These are phyloP conservation scores for Naegleria gruberi DNA, from an alignment of 208 protist species.

Conservation along the genomic window DNA sequence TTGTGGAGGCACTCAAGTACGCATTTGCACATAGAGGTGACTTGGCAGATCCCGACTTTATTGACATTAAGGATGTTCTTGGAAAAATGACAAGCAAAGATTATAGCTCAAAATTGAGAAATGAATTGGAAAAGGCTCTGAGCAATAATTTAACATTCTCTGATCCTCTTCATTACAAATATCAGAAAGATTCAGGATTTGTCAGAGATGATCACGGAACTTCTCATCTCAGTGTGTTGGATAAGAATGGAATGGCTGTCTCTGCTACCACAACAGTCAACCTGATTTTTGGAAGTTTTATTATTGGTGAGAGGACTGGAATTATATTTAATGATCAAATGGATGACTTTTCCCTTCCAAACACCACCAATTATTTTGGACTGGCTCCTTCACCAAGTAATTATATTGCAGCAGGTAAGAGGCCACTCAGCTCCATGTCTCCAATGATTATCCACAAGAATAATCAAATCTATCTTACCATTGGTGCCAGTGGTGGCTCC, in stretches of 20 bases:
- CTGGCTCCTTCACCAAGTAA: conserved; percentile 42
- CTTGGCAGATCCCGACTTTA: background rate
- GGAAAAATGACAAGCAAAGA: background rate
- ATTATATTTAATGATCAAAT: conserved; percentile 52
- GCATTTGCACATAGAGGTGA: background rate
- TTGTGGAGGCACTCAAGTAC: background rate
- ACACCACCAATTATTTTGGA: conserved; percentile 38
- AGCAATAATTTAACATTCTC: background rate
- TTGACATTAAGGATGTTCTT: background rate
- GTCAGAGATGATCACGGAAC: conserved; percentile 36
- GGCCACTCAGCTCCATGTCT: conserved; percentile 46
- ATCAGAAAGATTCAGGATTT: background rate
- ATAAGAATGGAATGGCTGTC: conserved; percentile 39
- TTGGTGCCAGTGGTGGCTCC: background rate
- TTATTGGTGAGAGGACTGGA: conserved; percentile 36
- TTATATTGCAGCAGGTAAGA: conserved; percentile 45
- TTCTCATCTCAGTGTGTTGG: conserved; percentile 41
- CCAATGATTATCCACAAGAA: conserved; percentile 42
- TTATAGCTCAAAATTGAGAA: background rate
- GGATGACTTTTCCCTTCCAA: conserved; percentile 43
- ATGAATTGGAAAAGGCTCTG: background rate
- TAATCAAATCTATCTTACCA: background rate
- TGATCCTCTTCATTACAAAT: conserved; percentile 21
- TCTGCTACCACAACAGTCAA: conserved; percentile 47
- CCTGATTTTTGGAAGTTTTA: conserved; percentile 39